Conservation (phyloP, 805 yeast genomes). For the Yueomyces sp. region DNA sequence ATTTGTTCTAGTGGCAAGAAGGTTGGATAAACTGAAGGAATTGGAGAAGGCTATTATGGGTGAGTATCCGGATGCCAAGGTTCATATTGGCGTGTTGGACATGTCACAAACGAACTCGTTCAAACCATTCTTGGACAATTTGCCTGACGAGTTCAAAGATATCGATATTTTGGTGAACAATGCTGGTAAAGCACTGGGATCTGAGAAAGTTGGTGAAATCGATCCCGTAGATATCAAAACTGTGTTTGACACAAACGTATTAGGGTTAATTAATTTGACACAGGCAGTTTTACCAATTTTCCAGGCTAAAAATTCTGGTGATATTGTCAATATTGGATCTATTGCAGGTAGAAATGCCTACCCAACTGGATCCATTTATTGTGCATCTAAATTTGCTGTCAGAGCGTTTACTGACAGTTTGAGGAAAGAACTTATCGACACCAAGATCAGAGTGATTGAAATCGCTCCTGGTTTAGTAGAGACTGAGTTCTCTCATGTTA, state of each 20-base stretch:
- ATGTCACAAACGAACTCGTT: slow-evolving; percentile 40
- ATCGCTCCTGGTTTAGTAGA: slow-evolving; percentile 61
- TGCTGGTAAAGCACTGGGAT: slow-evolving; percentile 74
- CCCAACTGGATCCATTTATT: slow-evolving; percentile 68
- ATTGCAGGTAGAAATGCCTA: slow-evolving; percentile 71
- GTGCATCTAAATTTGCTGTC: slow-evolving; percentile 63
- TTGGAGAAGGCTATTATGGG: slow-evolving; percentile 33
- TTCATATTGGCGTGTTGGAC: slow-evolving; percentile 39
- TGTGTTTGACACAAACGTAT: slow-evolving; percentile 78
- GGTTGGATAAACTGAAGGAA: slow-evolving; percentile 44
- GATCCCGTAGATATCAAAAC: slow-evolving; percentile 47
- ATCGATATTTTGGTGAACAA: slow-evolving; percentile 59
- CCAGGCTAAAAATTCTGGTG: slow-evolving; percentile 58
- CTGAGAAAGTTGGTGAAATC: slow-evolving; percentile 62
- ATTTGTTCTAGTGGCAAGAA: slow-evolving; percentile 67
- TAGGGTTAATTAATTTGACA: slow-evolving; percentile 74
- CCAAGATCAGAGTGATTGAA: slow-evolving; percentile 53
- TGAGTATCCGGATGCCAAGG: slow-evolving; percentile 35
- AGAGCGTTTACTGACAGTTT: slow-evolving; percentile 58
- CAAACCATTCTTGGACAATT: slow-evolving; percentile 34
- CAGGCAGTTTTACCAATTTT: slow-evolving; percentile 65
- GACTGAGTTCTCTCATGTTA: slow-evolving; percentile 49
- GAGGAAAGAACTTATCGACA: slow-evolving; percentile 62
- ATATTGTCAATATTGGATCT: slow-evolving; percentile 62
- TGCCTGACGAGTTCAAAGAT: slow-evolving; percentile 49